Base-by-base conservation (phyloP, 768 basidiomycete species). In the Tylopilus felleus region DNA sequence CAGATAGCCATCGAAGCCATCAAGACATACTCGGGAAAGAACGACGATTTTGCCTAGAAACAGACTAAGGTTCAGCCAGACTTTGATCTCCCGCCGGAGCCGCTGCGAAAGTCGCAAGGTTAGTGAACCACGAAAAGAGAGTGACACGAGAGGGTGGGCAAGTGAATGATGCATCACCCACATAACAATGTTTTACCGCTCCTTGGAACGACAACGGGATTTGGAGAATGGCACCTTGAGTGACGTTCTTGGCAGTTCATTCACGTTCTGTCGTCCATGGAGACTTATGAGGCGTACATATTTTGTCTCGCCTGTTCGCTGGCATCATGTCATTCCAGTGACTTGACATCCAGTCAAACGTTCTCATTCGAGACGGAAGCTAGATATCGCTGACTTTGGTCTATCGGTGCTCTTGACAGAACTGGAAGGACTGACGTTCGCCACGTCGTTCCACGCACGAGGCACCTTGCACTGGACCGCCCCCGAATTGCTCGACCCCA, bases 341-440 rank as follows among this genome's bases (percentile, higher is more conserved):
- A 29, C 27, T 25, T 2, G 16, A 41, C 9, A n/a, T 23, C 23
- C 14, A 77, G 76, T 73, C 72, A 31, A 79, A 79, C 52, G 71
- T 79, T 21, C 71, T 79, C 14, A 68, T 78, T 16, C 69, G 70
- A 7, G 63, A 64, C 13, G n/a, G 5, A 63, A 66, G 21, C 75
- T 76, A 1, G 74, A 70, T 44, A 62, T 78, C 7, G 67, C 75
- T 12, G 78, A 80, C 58, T 80, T 79, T 53, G 77, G 77, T 2
- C 63, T 78, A 12, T 61, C 61, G n/a, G 55, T 31, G 8, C 12
- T 60, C 6, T 31, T 57, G 25, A 46, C 41, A 2, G 55, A 53
- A 29, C 48, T 60, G 5, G 31, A 25, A 8, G 51, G 49, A 9
- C 31, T 40, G 16, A 51, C 52, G 10, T 56, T 58, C 35, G 49